A percentile compares a stretch with the other conserved stretches of the same genome.
Evolutionary conservation across 1,284 basidiomycete genomes (phyloP).

Genomic region (Exobasidium rhododendri): DNA sequence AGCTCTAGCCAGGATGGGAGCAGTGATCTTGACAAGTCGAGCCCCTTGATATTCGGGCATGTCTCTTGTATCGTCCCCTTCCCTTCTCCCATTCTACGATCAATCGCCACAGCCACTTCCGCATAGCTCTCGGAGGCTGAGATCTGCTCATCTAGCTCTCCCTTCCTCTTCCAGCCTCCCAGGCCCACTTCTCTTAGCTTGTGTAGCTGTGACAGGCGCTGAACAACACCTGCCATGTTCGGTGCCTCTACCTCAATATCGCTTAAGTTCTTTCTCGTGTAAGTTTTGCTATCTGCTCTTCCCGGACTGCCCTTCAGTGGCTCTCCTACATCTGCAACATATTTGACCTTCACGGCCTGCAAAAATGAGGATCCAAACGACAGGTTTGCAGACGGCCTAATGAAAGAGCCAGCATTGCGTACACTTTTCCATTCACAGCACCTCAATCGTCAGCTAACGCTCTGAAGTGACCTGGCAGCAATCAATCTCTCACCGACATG

Average conservation of each 20-base stretch:
- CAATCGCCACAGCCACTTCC: conserved; percentile 58
- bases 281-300: conserved; percentile 57
- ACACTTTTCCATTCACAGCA: conserved; percentile 16
- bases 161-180: conserved; percentile 58
- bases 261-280: conserved; percentile 30
- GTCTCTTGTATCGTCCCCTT: conserved; percentile 62
- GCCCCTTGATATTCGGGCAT: conserved; percentile 70
- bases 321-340: conserved; percentile 16
- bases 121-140: conserved; percentile 48
- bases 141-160: neutral
- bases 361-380: conserved; percentile 63
- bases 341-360: conserved; percentile 62
- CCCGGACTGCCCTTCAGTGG: neutral
- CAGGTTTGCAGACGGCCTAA: conserved; percentile 33
- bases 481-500: neutral
- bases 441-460: too few relatives aligned
- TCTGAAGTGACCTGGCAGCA: too few relatives aligned
- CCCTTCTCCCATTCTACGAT: conserved; percentile 59
- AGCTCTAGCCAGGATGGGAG: conserved; percentile 71
- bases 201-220: conserved; percentile 66
- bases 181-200: conserved; percentile 74
- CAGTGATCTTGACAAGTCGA: conserved; percentile 79
- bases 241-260: conserved; percentile 81
- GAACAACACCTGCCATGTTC: conserved; percentile 71
- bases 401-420: conserved; percentile 31